These are phyloP conservation scores for Elsinoe fawcettii DNA, from an alignment of 2,329 filamentous ascomycete genomes.

Conservation along the genomic window DNA sequence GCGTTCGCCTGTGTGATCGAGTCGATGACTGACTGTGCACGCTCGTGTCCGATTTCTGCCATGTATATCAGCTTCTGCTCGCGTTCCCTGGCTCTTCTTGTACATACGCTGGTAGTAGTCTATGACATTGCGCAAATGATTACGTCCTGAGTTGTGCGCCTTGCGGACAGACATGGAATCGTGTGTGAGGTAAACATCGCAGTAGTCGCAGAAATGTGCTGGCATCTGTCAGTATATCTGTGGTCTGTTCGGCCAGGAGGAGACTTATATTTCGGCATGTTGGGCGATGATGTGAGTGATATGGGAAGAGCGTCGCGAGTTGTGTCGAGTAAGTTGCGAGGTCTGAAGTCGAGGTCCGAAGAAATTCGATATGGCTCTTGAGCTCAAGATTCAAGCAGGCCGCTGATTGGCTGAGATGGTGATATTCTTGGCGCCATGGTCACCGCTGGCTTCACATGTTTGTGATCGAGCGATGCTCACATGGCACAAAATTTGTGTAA, in stretches of 20 bases:
- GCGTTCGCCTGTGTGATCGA: constrained; percentile 94
- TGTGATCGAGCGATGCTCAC: not conserved
- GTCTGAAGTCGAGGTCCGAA: not conserved
- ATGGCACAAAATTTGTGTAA: not conserved
- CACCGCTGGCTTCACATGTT: not conserved
- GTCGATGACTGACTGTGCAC: constrained; percentile 97
- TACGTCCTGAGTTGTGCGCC: constrained; percentile 92
- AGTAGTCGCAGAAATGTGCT: constrained; percentile 62
- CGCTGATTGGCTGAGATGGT: not conserved
- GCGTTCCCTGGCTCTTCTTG: not conserved
- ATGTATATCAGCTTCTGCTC: not conserved
- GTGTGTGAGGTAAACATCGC: constrained; percentile 99
- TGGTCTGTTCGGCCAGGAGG: too few species aligned
- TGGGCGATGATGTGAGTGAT: not conserved
- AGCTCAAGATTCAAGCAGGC: not conserved
- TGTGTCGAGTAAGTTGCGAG: too few species aligned
- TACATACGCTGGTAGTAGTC: constrained; percentile 90
- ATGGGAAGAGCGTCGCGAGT: not conserved
- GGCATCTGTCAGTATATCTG: constrained; percentile 18
- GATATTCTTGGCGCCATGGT: constrained; percentile 4
- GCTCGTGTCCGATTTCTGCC: constrained; percentile 92
- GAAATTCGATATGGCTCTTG: not conserved
- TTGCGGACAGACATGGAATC: constrained; percentile 99
- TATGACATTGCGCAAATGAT: constrained; percentile 94
- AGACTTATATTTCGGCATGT: constrained; percentile 25